phyloP scores from a whole-genome alignment of 192 early-diverging fungal species.

The Coemansia aciculifera region DNA sequence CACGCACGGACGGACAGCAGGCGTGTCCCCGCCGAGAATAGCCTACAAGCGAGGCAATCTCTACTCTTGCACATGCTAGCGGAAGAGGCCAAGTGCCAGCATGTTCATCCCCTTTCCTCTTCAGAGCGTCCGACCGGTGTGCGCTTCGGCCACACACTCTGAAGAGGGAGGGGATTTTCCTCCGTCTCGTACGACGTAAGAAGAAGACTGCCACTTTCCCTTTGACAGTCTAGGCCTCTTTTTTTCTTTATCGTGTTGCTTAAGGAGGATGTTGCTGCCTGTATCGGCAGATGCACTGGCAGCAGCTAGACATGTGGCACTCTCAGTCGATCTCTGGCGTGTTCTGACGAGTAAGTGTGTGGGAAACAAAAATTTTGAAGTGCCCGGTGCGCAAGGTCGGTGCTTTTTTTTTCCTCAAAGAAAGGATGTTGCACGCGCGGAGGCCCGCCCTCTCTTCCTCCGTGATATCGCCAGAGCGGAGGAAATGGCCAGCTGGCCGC shows the following conservation, averaged over 20 bases:
- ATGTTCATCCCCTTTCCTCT: background rate
- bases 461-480: background rate
- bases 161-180: background rate
- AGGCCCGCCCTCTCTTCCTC: background rate
- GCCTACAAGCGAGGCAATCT: background rate
- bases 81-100: conserved; percentile 1
- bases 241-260: background rate
- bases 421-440: background rate
- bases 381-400: conserved; percentile 12
- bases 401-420: background rate
- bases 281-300: conserved; percentile 1
- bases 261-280: background rate
- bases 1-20: background rate
- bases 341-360: background rate
- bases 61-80: background rate
- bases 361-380: background rate
- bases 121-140: background rate
- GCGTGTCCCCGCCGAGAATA: background rate
- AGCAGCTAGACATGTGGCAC: background rate
- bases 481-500: background rate
- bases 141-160: background rate
- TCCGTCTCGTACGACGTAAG: conserved; percentile 1
- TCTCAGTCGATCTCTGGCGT: conserved; percentile 3
- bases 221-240: background rate
- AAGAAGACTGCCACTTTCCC: background rate